These are phyloP conservation scores for Xylaria longipes DNA, from an alignment of 495 filamentous ascomycete species.

Conservation along the genomic window DNA sequence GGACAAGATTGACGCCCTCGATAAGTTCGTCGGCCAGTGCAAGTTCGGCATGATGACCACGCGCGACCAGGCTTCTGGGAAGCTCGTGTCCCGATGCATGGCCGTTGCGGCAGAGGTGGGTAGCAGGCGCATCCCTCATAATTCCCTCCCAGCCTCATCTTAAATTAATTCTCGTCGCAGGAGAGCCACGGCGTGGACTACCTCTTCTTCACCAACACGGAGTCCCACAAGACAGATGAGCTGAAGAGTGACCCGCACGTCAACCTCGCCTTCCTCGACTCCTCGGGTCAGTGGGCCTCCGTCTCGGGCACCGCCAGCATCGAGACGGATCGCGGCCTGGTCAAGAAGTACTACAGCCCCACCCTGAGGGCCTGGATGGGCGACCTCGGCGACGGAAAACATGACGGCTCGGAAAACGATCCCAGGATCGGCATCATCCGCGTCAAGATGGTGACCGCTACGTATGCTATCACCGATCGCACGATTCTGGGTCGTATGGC, in stretches of 20 bases:
- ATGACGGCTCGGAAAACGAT: constrained; percentile 82
- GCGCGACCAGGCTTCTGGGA: constrained; percentile 60
- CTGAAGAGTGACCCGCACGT: constrained; percentile 74
- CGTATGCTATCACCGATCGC: constrained; percentile 63
- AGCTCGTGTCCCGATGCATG: constrained; percentile 86
- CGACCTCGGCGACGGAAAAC: constrained; percentile 85
- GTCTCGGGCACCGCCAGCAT: constrained; percentile 75
- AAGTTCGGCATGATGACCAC: constrained; percentile 86
- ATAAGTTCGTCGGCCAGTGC: constrained; percentile 66
- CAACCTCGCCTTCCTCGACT: constrained; percentile 87
- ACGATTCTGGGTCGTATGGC: constrained; percentile 64
- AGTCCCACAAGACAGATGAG: constrained; percentile 90
- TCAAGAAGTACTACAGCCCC: constrained; percentile 80
- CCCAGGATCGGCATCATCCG: constrained; percentile 78
- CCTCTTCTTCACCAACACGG: constrained; percentile 92
- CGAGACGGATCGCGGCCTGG: constrained; percentile 67
- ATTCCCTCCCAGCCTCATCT: neutral
- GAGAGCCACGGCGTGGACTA: constrained; percentile 82
- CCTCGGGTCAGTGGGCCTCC: constrained; percentile 75
- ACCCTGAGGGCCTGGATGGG: constrained; percentile 86
- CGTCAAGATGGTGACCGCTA: constrained; percentile 66
- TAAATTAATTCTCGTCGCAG: constrained; percentile 46
- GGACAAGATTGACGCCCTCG: constrained; percentile 80
- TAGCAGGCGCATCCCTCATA: neutral
- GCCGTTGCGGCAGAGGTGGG: constrained; percentile 81